Conservation (phyloP, 2,329 filamentous ascomycete species). For the Aureobasidium sp. region DNA sequence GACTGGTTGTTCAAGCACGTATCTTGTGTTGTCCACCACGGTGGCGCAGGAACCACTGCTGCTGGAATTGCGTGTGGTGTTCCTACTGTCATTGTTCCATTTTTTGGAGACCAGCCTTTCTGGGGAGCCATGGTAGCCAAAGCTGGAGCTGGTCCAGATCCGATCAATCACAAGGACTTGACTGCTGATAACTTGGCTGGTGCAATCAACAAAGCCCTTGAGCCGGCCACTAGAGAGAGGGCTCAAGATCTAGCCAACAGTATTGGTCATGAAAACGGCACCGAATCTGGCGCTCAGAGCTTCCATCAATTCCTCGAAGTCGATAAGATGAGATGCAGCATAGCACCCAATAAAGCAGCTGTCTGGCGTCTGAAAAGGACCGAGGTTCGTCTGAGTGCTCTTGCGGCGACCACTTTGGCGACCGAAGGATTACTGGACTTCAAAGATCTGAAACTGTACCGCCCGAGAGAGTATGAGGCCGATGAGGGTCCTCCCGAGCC, state of each 20-base stretch:
- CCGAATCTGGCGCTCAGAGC: slow-evolving; percentile 30
- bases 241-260: slow-evolving; percentile 30
- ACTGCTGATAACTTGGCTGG: slow-evolving; percentile 32
- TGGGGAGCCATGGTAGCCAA: slow-evolving; percentile 54
- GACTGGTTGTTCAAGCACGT: slow-evolving; percentile 53
- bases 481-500: slow-evolving; percentile 71
- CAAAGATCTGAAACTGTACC: slow-evolving; percentile 58
- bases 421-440: slow-evolving; percentile 56
- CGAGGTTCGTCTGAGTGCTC: slow-evolving; percentile 56
- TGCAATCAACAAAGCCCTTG: slow-evolving; percentile 35
- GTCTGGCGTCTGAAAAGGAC: slow-evolving; percentile 65
- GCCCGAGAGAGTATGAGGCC: slow-evolving; percentile 59
- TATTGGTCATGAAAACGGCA: slow-evolving; percentile 35
- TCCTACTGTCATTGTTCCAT: slow-evolving; percentile 47
- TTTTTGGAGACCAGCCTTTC: slow-evolving; percentile 49
- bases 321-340: slow-evolving; percentile 55
- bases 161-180: slow-evolving; percentile 35
- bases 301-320: slow-evolving; percentile 47
- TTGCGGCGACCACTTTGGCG: slow-evolving; percentile 61
- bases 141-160: slow-evolving; percentile 25
- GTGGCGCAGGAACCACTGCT: slow-evolving; percentile 51
- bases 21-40: slow-evolving; percentile 49
- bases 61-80: slow-evolving; percentile 41
- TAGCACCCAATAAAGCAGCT: slow-evolving; percentile 59
- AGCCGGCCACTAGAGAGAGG: slow-evolving; percentile 24